These are phyloP conservation scores for Xylaria sp. DNA, from an alignment of 2,329 filamentous ascomycete genomes.

Conservation along the genomic window DNA sequence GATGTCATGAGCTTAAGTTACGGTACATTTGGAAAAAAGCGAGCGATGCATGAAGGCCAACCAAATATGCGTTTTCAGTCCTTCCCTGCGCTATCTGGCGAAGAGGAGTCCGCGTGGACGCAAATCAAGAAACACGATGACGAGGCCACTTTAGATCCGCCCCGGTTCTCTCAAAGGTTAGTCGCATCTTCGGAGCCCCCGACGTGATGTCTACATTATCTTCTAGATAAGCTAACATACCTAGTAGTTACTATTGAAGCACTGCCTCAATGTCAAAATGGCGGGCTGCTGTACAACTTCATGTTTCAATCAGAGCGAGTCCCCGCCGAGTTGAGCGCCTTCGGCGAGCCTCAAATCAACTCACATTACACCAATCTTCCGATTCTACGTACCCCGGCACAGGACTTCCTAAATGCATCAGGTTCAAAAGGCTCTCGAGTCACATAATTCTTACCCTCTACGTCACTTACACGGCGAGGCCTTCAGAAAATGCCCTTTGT, in stretches of 20 bases:
- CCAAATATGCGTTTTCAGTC: slow-evolving; percentile 58
- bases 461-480: neutral
- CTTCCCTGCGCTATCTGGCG: slow-evolving; percentile 52
- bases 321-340: slow-evolving; percentile 3
- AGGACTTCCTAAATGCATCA: neutral
- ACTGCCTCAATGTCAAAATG: slow-evolving; percentile 5
- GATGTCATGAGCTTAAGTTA: slow-evolving; percentile 60
- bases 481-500: slow-evolving; percentile 4
- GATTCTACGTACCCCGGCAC: neutral
- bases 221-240: slow-evolving; percentile 8
- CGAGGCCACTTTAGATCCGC: slow-evolving; percentile 21
- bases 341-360: slow-evolving; percentile 9
- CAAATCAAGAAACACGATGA: neutral
- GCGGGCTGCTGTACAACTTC: slow-evolving; percentile 25
- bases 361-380: neutral
- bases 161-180: slow-evolving; percentile 19
- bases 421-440: neutral
- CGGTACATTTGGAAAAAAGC: slow-evolving; percentile 56
- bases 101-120: neutral
- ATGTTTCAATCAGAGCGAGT: slow-evolving; percentile 30
- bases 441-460: neutral
- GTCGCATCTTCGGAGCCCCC: neutral
- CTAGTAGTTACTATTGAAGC: slow-evolving; percentile 1
- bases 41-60: slow-evolving; percentile 57
- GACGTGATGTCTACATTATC: neutral